Evolutionary conservation across 139 green algal species (phyloP), one percentile per base, ranked within the genome.

Genomic region (Picochlorum sp.): DNA sequence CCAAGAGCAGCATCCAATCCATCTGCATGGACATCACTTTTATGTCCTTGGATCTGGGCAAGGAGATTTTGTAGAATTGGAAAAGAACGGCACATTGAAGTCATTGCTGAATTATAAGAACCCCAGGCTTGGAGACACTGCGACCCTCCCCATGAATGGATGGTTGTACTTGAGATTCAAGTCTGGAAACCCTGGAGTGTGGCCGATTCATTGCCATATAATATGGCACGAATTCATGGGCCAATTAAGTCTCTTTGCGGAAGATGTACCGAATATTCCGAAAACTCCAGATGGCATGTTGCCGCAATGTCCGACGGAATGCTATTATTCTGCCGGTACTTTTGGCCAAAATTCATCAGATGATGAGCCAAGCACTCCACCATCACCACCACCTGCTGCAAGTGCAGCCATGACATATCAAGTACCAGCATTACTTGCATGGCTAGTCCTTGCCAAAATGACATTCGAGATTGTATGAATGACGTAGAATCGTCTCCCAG

Each of bases 131-230:
- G n/a, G 28, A n/a, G 57, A 80, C 64, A 71, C 71, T 28, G 21
- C 58, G 2, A 75, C 51, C 13, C 38, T 74, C 5, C 24, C 31
- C 1, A 14, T 15, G 26, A 41, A 41, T 59, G 51, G 51, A 28
- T 59, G 51, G 51, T 6, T 59, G 13, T 59, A 28, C 20, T 21
- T 59, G 51, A 59, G 51, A 59, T 59, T 67, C 61, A 26, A 37
- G 16, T 57, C 61, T 28, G 20, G 20, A 20, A 67, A 67, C 66
- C 71, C 75, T 26, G 75, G 75, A n/a, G 20, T 73, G 15, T 82
- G 77, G 76, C 73, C 73, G 2, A 60, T 84, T 31, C 78, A 85
- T 57, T 85, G 78, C 57, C 78, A 85, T 65, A 75, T 85, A 38
- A 38, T 66, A 34, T 71, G 66, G 58, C 79, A 85, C 47, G 11